Evolutionary conservation across 2,329 filamentous ascomycete genomes (phyloP), one percentile per base, ranked within the genome.

Genomic region (Aspergillus caelatus): DNA sequence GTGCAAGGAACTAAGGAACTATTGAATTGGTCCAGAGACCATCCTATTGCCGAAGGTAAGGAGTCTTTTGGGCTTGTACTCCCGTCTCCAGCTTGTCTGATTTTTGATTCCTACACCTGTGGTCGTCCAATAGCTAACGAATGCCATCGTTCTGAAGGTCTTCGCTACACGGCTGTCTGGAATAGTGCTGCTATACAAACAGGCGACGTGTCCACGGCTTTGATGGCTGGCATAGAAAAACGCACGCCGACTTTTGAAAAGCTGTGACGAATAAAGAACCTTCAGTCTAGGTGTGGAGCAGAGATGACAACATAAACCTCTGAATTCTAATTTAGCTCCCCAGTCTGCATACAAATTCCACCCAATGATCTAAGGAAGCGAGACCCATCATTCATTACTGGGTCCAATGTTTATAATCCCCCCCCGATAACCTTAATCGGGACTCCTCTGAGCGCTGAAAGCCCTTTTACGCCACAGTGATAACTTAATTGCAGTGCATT

Each of bases 1-100:
- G 91, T 94, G 67, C 88, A 93, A 81, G 90, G 91, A 5, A 96
- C 93, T 8, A 96, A 96, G 82, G 91, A 95, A 80, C 79, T 96
- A 65, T 75, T 97, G 74, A 93, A 95, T 77, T 92, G 89, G 74
- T 91, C 90, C 39, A 85, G 92, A 71, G 94, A 96, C 77, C 88
- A 93, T 76, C 83, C 85, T 2, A 87, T 96, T 34, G 86, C 86
- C 50, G 92, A 96, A 70, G 92, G 89, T 89, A 76, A 75, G 86
- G 83, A 21, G 52, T 61, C 23, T 34, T 60, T 58, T 19, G 41
- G 59, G 34, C n/a, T 48, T 48, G 41, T 14, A 14, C 21, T 16
- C 23, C 19, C 32, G 4, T 19, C 16, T 9, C 34, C 8, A 16
- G 36, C 36, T 9, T 58, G n/a, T 30, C 3, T 19, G 19, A 19